phyloP scores from a whole-genome alignment of 495 filamentous ascomycete species.

The Penicillium canescens region DNA sequence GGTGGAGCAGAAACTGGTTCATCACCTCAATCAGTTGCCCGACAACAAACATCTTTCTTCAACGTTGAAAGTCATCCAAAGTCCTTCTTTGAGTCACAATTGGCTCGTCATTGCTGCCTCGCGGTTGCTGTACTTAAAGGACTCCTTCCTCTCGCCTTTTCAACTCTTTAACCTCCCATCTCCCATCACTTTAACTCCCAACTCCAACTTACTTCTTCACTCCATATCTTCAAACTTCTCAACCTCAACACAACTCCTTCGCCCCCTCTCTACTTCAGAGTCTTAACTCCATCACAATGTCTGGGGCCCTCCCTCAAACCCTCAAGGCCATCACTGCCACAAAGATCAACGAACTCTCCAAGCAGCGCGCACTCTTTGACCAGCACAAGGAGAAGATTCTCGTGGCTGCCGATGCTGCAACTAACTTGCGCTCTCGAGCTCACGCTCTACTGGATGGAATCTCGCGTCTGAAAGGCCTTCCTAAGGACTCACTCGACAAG shows the following conservation, averaged over 20 bases:
- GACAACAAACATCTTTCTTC: too few relatives aligned
- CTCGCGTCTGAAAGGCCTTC: constrained; percentile 37
- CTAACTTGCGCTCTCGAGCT: constrained; percentile 30
- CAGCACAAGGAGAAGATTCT: constrained; percentile 35
- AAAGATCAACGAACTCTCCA: constrained; percentile 63
- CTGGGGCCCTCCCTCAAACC: constrained; percentile 55
- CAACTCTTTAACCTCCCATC: too few relatives aligned
- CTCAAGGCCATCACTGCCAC: constrained; percentile 65
- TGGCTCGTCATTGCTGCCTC: too few relatives aligned
- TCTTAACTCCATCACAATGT: constrained; percentile 17
- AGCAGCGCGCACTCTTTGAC: constrained; percentile 56
- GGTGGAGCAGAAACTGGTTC: neutral
- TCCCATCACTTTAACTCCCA: neutral
- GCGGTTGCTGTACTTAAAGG: neutral
- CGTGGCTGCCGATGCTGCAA: constrained; percentile 22
- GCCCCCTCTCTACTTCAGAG: too few relatives aligned
- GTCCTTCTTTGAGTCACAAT: neutral
- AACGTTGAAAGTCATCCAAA: too few relatives aligned
- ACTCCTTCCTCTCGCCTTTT: neutral
- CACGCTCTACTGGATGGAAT: constrained; percentile 39
- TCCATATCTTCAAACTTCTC: too few relatives aligned
- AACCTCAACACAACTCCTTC: too few relatives aligned
- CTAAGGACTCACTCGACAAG: constrained; percentile 38
- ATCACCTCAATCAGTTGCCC: neutral
- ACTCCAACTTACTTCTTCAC: neutral